phyloP scores from a whole-genome alignment of 305 asterid species.

The Lippia alba region DNA sequence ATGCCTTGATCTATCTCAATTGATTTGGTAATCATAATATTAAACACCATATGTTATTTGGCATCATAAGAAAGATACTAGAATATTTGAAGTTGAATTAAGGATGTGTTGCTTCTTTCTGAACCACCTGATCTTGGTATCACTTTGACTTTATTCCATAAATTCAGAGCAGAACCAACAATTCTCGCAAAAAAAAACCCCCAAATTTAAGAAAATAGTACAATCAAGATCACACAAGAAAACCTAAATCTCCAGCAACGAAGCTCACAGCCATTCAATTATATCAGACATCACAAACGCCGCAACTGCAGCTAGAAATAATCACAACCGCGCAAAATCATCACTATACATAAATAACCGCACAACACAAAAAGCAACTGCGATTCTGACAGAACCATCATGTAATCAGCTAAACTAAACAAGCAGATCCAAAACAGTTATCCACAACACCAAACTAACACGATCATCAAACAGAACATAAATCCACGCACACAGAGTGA shows the following conservation, averaged over 20 bases:
- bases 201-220: no score
- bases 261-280: slow-evolving; percentile 15
- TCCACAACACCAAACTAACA: slow-evolving; percentile 19
- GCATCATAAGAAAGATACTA: not conserved
- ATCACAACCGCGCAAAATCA: not conserved
- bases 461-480: slow-evolving; percentile 30
- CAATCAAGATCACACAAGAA: not conserved
- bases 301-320: slow-evolving; percentile 1
- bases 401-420: slow-evolving; percentile 18
- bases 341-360: not conserved
- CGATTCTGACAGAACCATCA: slow-evolving; percentile 19
- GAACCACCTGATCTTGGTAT: slow-evolving; percentile 6
- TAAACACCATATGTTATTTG: no score
- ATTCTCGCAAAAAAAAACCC: not conserved
- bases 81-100: not conserved
- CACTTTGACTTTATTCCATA: not conserved
- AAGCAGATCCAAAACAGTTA: slow-evolving; percentile 26
- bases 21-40: slow-evolving; percentile 5
- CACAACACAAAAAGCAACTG: not conserved
- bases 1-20: not conserved
- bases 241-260: slow-evolving; percentile 3
- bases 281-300: slow-evolving; percentile 11
- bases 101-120: not conserved
- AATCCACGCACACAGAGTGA: slow-evolving; percentile 7
- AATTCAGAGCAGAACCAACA: slow-evolving; percentile 7